phyloP scores from a whole-genome alignment of 768 basidiomycete genomes.

The Mycena amicta region DNA sequence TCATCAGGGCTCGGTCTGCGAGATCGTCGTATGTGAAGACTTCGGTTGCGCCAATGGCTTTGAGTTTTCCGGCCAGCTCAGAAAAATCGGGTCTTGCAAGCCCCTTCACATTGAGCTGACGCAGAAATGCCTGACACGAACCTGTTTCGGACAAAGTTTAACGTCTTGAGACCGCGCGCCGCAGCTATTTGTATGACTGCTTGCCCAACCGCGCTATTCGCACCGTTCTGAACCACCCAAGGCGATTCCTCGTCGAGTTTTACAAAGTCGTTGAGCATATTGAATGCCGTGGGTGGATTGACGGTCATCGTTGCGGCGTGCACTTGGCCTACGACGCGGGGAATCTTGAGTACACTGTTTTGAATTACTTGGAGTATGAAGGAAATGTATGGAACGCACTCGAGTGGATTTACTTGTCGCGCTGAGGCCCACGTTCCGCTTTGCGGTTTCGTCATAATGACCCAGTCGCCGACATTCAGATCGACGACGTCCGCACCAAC shows the following conservation, averaged over 20 bases:
- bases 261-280: slow-evolving; percentile 77
- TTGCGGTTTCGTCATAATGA: slow-evolving; percentile 69
- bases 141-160: slow-evolving; percentile 82
- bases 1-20: slow-evolving; percentile 52
- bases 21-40: slow-evolving; percentile 81
- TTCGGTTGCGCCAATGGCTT: slow-evolving; percentile 69
- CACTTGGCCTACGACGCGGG: slow-evolving; percentile 48
- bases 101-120: background rate
- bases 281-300: slow-evolving; percentile 83
- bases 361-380: background rate
- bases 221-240: slow-evolving; percentile 88
- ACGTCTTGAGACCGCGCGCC: slow-evolving; percentile 66
- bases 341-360: slow-evolving; percentile 54
- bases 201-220: slow-evolving; percentile 86
- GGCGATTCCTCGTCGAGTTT: slow-evolving; percentile 63
- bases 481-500: slow-evolving; percentile 57
- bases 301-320: slow-evolving; percentile 80
- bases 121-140: slow-evolving; percentile 28
- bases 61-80: slow-evolving; percentile 51
- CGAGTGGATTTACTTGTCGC: slow-evolving; percentile 52
- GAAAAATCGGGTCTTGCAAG: slow-evolving; percentile 52
- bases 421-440: slow-evolving; percentile 75
- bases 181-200: slow-evolving; percentile 87
- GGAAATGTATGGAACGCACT: slow-evolving; percentile 25
- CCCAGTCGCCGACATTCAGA: slow-evolving; percentile 67